phyloP scores from a whole-genome alignment of 202 grass and related monocot genomes.

The Cymbopogon flexuosus region DNA sequence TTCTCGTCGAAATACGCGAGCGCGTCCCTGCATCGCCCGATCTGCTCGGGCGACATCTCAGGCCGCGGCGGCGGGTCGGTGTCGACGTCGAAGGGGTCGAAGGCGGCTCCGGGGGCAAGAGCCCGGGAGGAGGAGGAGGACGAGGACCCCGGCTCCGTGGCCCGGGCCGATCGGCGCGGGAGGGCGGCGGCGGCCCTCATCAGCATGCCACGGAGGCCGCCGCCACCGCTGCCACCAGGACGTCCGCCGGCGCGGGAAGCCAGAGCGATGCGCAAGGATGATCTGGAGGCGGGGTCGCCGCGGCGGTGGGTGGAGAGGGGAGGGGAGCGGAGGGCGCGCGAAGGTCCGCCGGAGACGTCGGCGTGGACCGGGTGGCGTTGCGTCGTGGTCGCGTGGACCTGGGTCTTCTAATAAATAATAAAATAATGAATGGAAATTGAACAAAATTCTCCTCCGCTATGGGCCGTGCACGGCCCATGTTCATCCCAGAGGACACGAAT shows the following conservation, averaged over 20 bases:
- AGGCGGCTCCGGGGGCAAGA: not conserved
- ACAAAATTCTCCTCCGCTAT: too few species aligned
- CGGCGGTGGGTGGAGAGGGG: not conserved
- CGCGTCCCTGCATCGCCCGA: conserved; percentile 45
- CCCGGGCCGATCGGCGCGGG: conserved; percentile 3
- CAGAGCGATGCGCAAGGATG: conserved; percentile 37
- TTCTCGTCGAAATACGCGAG: conserved; percentile 51
- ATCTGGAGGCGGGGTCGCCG: not conserved
- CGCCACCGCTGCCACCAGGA: not conserved
- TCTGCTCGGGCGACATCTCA: conserved; percentile 49
- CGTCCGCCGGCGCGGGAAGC: conserved; percentile 21
- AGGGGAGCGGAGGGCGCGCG: not conserved
- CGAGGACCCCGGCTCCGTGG: not conserved
- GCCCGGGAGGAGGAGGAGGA: not conserved
- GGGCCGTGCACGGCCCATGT: too few species aligned
- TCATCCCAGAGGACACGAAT: too few species aligned
- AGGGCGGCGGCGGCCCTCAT: conserved; percentile 19
- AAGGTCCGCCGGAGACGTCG: not conserved
- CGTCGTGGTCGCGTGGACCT: not conserved
- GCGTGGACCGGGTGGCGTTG: not conserved
- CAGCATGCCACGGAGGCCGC: conserved; percentile 7
- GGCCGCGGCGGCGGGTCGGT: conserved; percentile 32
- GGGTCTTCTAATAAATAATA: too few species aligned
- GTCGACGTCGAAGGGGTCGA: conserved; percentile 35
- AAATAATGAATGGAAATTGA: not conserved